Base-by-base conservation (phyloP, 2,329 filamentous ascomycete genomes). In the Pseudogymnoascus destructans region DNA sequence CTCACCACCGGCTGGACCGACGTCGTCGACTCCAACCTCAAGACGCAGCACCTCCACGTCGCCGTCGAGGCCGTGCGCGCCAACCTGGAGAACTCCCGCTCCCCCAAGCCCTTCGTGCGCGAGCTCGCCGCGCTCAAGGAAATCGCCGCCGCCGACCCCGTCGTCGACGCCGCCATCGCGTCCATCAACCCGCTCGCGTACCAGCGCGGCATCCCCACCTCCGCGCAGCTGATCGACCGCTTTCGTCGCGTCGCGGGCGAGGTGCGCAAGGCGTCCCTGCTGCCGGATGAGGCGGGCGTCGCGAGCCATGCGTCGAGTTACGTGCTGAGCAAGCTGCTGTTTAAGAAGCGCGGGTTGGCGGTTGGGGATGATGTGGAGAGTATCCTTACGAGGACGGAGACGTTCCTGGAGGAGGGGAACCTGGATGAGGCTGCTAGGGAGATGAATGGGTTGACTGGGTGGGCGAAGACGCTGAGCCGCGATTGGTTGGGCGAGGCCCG, bases 61-160 rank as follows among this genome's bases (percentile, higher is more conserved):
- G 93, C 93, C 17, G 87, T 97, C 27, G 93, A 98, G 70, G 89
- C 92, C 36, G 90, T 97, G 57, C 86, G 89, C 64, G 84, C 88
- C 59, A 89, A 86, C 56, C 80, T 97, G 19, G 85, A 90, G 68
- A 85, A 86, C 63, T 79, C 85, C 10, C 76, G 83, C 42, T 79
- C 84, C 65, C 87, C 92, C 17, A 80, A 82, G 40, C 93, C 93
- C 3, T 98, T 98, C 71, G 81, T 95, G 67, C 84, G 85, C 62
- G 93, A 98, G 75, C 83, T 98, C 11, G 89, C 95, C 17, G 93
- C 93, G 3, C 81, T 98, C 58, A 95, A 95, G 75, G 90, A 96
- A 72, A 88, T 95, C 64, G 89, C 89, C 3, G 79, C 80, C 27
- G 86, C 89, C 57, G 88, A 95, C 70, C 76, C 87, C 0, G 86